These are phyloP conservation scores for Phytophthora agathidicida DNA, from an alignment of 352 stramenopile species.

Conservation along the genomic window DNA sequence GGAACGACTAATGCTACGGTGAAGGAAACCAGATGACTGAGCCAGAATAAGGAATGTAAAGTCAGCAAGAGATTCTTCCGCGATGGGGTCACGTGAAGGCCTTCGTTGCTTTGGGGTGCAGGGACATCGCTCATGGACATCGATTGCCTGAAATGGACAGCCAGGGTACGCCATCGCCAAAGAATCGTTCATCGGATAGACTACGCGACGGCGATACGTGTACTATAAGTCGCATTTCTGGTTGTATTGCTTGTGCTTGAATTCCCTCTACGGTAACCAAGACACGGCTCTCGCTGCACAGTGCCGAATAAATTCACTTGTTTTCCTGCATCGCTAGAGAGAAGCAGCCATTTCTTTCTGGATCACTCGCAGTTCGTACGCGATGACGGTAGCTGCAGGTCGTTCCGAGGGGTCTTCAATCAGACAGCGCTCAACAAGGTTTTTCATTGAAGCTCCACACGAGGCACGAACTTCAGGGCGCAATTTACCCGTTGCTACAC, in stretches of 20 bases:
- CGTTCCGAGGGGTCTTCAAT: constrained; percentile 17
- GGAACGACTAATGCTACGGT: constrained; percentile 14
- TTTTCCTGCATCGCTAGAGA: constrained; percentile 3
- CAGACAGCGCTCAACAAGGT: constrained; percentile 21
- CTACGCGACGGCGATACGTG: too few relatives aligned
- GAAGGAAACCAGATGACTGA: constrained; percentile 17
- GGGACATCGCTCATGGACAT: too few relatives aligned
- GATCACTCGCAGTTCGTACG: constrained; percentile 28
- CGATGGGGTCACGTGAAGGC: too few relatives aligned
- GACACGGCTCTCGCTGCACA: neutral
- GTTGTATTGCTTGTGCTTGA: too few relatives aligned
- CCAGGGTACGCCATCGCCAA: neutral
- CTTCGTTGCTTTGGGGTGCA: too few relatives aligned
- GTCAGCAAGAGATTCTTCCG: neutral
- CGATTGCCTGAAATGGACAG: too few relatives aligned
- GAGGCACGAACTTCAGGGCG: constrained; percentile 16
- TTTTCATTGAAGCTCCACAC: constrained; percentile 13
- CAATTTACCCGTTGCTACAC: constrained; percentile 47
- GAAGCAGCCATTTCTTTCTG: constrained; percentile 34
- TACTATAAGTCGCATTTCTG: too few relatives aligned
- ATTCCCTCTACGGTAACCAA: neutral
- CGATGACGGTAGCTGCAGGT: constrained; percentile 22
- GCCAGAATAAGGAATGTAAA: constrained; percentile 22
- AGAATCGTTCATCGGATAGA: neutral
- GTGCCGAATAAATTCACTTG: constrained; percentile 20